Conservation (phyloP, 2,329 filamentous ascomycete genomes). For the Achaetomium macrosporum region DNA sequence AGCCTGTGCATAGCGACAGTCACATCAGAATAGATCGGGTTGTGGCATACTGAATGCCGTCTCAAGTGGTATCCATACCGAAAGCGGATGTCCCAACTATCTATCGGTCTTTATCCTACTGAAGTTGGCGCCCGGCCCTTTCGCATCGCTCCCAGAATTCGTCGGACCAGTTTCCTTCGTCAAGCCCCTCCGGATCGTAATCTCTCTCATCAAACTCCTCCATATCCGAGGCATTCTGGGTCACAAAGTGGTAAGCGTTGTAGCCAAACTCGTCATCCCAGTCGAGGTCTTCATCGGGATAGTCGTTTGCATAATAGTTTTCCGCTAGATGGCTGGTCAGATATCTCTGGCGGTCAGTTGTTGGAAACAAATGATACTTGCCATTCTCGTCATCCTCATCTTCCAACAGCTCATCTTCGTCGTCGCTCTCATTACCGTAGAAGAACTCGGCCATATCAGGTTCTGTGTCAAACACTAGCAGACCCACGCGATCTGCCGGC, state of each 20-base stretch:
- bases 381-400: constrained; percentile 63
- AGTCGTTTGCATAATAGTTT: constrained; percentile 73
- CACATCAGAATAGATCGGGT: not conserved
- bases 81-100: not conserved
- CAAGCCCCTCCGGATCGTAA: constrained; percentile 41
- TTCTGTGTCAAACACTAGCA: constrained; percentile 52
- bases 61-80: not conserved
- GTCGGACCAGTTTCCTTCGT: constrained; percentile 24
- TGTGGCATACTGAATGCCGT: not conserved
- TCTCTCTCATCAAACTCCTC: constrained; percentile 43
- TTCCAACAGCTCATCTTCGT: constrained; percentile 51
- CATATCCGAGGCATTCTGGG: constrained; percentile 47
- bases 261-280: constrained; percentile 61
- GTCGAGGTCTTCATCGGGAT: constrained; percentile 72
- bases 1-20: not conserved
- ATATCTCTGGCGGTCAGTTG: not conserved
- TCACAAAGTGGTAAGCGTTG: constrained; percentile 51
- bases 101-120: not conserved
- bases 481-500: constrained; percentile 46
- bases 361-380: constrained; percentile 29
- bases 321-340: constrained; percentile 49
- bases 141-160: not conserved
- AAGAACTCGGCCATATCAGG: constrained; percentile 53
- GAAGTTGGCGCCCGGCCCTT: not conserved
- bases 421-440: constrained; percentile 56